phyloP scores from a whole-genome alignment of 2,329 filamentous ascomycete genomes.

The Byssoonygena ceratinophila region DNA sequence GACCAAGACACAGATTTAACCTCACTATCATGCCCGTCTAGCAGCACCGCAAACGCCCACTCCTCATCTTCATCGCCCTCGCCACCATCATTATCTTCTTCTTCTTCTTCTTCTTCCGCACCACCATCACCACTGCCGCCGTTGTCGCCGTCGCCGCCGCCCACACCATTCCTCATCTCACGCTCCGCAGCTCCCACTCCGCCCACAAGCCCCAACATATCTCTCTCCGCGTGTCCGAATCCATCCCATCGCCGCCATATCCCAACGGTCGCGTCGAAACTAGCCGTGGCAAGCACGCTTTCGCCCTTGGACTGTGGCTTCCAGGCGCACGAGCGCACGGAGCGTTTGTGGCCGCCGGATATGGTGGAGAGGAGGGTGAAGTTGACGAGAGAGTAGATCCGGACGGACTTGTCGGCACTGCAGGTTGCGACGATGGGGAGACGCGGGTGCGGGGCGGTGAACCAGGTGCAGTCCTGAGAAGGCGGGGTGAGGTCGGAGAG shows the following conservation, averaged over 20 bases:
- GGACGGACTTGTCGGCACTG: conserved; percentile 74
- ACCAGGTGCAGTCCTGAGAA: conserved; percentile 62
- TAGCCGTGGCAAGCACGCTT: conserved; percentile 78
- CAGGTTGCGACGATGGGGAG: conserved; percentile 82
- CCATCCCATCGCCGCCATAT: conserved; percentile 61
- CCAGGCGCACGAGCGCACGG: conserved; percentile 78
- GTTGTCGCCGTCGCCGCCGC: conserved; percentile 11
- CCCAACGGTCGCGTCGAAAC: conserved; percentile 86
- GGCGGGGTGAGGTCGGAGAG: conserved; percentile 46
- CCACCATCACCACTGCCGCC: conserved; percentile 33
- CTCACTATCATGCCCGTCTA: conserved; percentile 92
- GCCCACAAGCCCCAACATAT: conserved; percentile 20
- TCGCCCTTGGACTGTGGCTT: conserved; percentile 58
- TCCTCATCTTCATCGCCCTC: conserved; percentile 68
- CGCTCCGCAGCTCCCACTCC: conserved; percentile 24
- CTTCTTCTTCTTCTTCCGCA: conserved; percentile 45
- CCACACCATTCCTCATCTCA: conserved; percentile 38
- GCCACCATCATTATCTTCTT: too few species aligned
- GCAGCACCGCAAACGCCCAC: conserved; percentile 82
- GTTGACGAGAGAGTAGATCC: conserved; percentile 75
- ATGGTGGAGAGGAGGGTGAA: conserved; percentile 70
- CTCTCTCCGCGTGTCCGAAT: conserved; percentile 22
- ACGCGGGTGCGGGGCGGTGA: conserved; percentile 70
- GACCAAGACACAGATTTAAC: conserved; percentile 67
- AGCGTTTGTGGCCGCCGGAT: conserved; percentile 79